Evolutionary conservation across 768 basidiomycete species (phyloP), one percentile per base, ranked within the genome.

Genomic region (Tulasnella sp.): DNA sequence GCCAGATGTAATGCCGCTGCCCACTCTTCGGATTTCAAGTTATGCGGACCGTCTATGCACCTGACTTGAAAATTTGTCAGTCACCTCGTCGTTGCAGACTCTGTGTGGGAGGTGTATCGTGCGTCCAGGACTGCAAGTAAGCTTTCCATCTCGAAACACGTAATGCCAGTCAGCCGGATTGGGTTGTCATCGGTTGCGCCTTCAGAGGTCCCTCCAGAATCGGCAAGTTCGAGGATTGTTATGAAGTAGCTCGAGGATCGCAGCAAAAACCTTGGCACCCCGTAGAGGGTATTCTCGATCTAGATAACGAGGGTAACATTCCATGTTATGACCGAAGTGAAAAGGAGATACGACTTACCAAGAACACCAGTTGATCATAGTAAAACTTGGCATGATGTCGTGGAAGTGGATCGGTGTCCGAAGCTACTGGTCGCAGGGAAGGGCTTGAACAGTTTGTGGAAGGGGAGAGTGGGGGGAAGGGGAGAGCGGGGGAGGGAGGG

Each of bases 221-320:
- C n/a, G 15, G 19, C 21, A 9, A 24, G n/a, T 11, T 27, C 54
- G 19, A 56, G 54, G 38, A 56, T 56, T 1, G 19, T 9, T 23
- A 17, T 17, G 29, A 63, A 74, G 41, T 43, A 27, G 15, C 27
- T n/a, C 1, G 54, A 56, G 24, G 38, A 26, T 13, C 19, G 8
- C 11, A 56, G 54, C 19, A 34, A 24, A 21, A 24, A 5, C 13
- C 27, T 42, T 3, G 54, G 54, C 7, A 56, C 23, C 4, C 55
- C 24, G 41, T 56, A 56, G 34, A 56, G 55, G 19, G 34, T 41
- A 10, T 42, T 42, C 19, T 56, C 55, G 3, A 56, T 43, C 55
- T 56, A 15, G 49, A 27, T 7, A 38, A 38, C 34, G 34, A 15
- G 15, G 5, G 15, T 5, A 15, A 38, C 34, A 15, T 38, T 38